Conservation (phyloP, 2,329 filamentous ascomycete genomes). For the Capronia coronata region DNA sequence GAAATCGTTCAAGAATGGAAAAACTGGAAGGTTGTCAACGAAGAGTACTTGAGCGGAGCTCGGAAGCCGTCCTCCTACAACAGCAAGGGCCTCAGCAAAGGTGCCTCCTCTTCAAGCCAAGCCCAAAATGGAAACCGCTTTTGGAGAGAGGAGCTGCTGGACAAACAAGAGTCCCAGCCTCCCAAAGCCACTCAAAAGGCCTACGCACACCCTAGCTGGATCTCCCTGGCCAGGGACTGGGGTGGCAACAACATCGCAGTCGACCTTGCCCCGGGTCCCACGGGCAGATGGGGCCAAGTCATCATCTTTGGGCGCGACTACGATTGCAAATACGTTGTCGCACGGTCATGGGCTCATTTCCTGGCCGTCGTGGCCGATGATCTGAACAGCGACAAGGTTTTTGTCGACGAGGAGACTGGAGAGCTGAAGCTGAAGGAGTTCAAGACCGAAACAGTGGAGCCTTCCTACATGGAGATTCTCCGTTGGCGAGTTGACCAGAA, state of each 20-base stretch:
- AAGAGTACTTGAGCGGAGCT: slow-evolving; percentile 67
- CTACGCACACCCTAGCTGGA: slow-evolving; percentile 92
- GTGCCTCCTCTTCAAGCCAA: slow-evolving; percentile 54
- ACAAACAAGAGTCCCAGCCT: slow-evolving; percentile 82
- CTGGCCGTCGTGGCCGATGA: slow-evolving; percentile 85
- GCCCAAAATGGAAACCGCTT: slow-evolving; percentile 46
- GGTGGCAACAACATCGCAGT: slow-evolving; percentile 95
- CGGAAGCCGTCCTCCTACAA: slow-evolving; percentile 53
- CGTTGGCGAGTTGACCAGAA: slow-evolving; percentile 95
- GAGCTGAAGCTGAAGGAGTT: slow-evolving; percentile 93
- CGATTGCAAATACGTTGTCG: slow-evolving; percentile 95
- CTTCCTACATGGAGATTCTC: slow-evolving; percentile 87
- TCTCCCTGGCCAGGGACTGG: slow-evolving; percentile 93
- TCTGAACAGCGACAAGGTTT: slow-evolving; percentile 80
- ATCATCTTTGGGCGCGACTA: slow-evolving; percentile 97
- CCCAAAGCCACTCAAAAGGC: slow-evolving; percentile 80
- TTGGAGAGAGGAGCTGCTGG: slow-evolving; percentile 79
- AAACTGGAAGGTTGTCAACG: slow-evolving; percentile 90
- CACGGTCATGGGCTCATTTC: slow-evolving; percentile 84
- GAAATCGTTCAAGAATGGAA: slow-evolving; percentile 97
- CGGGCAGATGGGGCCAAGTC: slow-evolving; percentile 90
- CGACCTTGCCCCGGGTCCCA: slow-evolving; percentile 82
- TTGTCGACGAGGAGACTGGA: slow-evolving; percentile 82
- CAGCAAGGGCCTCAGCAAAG: slow-evolving; percentile 61
- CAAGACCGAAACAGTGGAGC: slow-evolving; percentile 80